Evolutionary conservation across 2,329 filamentous ascomycete genomes (phyloP), one percentile per base, ranked within the genome.

Genomic region (Epichloe bromicola): DNA sequence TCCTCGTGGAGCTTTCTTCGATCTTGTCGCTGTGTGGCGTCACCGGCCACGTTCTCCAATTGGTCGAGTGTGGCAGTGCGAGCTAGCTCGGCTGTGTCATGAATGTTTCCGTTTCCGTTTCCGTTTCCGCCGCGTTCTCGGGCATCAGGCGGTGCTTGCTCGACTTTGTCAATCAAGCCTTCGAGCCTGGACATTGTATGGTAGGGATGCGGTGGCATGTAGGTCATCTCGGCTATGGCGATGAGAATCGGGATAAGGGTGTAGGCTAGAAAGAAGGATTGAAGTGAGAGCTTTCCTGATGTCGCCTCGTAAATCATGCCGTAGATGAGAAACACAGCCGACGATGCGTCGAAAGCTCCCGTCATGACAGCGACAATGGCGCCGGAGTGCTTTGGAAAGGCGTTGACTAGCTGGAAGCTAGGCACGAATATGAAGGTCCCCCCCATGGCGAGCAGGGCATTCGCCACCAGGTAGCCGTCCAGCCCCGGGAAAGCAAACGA

Each of bases 391-490:
- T 76, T 76, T 1, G 87, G 87, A 61, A 94, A 91, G 3, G 87
- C 82, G 64, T 93, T 93, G 39, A 86, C 88, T 39, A 93, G 77
- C 63, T 93, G 87, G 66, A 91, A 91, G 3, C 84, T 86, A 8
- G 86, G 83, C 52, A 93, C 87, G 66, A 88, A 93, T 48, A 87
- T 79, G 59, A 89, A 90, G 2, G 85, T 0, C 87, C 88, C 19
- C 23, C 86, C 88, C 1, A 91, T 73, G 1, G 86, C 85, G 7
- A 93, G 74, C 51, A 88, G 80, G 20, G 90, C 71, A 64, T 91
- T 90, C 15, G 85, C 86, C 5, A 79, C 70, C 19, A 88, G 76
- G 60, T 85, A 83, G 15, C 78, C 86, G 67, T 96, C 90, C 56
- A 90, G 65, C 20, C 82, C 83, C 59, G 84, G 58, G 55, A 52